phyloP scores from a whole-genome alignment of 257 asterid species.

The Euphrasia confusa region DNA sequence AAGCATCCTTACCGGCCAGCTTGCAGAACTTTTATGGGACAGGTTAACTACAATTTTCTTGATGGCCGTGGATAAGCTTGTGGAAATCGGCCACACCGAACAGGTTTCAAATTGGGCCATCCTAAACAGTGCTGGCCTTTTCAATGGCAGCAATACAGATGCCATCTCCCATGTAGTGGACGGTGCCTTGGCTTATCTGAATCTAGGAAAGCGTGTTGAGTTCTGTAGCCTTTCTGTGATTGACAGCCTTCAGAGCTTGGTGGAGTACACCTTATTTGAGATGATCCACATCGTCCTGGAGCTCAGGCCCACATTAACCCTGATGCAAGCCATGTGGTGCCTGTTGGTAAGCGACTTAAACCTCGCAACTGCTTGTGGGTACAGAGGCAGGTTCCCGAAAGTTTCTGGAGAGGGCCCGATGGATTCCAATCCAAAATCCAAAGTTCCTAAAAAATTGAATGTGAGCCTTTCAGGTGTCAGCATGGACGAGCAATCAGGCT shows the following conservation, averaged over 20 bases:
- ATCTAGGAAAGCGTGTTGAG: conserved; percentile 35
- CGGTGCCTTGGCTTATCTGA: conserved; percentile 55
- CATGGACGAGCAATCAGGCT: conserved; percentile 38
- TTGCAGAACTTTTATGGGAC: conserved; percentile 45
- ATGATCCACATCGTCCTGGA: conserved; percentile 73
- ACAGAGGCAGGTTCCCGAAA: conserved; percentile 27
- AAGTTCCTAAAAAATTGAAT: conserved; percentile 17
- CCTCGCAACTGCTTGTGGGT: conserved; percentile 54
- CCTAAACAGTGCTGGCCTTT: conserved; percentile 41
- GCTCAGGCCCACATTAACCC: conserved; percentile 47
- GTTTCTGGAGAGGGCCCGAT: conserved; percentile 16
- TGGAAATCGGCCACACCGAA: conserved; percentile 48
- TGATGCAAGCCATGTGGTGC: conserved; percentile 75
- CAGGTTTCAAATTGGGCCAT: conserved; percentile 66
- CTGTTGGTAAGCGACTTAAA: conserved; percentile 62
- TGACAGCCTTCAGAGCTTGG: conserved; percentile 47
- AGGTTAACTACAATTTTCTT: conserved; percentile 37
- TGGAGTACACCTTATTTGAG: conserved; percentile 61
- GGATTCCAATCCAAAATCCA: conserved; percentile 12
- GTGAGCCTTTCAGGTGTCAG: conserved; percentile 30
- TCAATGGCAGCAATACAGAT: conserved; percentile 55
- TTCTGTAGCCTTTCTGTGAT: conserved; percentile 34
- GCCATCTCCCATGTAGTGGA: conserved; percentile 55
- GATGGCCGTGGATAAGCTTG: conserved; percentile 52
- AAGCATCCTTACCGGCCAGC: conserved; percentile 44